Conservation (phyloP, 495 filamentous ascomycete species). For the Xylaria sp. region DNA sequence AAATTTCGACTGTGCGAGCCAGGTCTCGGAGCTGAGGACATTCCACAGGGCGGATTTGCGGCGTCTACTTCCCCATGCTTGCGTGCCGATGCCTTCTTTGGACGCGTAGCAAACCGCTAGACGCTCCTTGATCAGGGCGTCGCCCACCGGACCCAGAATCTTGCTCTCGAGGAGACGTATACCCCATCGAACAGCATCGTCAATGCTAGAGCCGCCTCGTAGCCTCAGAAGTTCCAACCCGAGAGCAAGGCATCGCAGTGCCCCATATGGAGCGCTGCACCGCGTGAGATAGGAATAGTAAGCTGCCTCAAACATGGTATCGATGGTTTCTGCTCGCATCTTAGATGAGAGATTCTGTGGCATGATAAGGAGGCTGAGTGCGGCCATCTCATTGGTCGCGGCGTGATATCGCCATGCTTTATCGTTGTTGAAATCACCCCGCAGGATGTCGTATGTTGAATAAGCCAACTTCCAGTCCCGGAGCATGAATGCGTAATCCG, state of each 20-base stretch:
- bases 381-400: constrained; percentile 90
- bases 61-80: constrained; percentile 70
- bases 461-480: constrained; percentile 94
- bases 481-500: constrained; percentile 95
- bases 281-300: constrained; percentile 91
- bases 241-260: constrained; percentile 76
- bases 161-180: constrained; percentile 78
- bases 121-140: constrained; percentile 82
- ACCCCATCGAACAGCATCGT: constrained; percentile 88
- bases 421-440: constrained; percentile 87
- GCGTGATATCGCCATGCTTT: constrained; percentile 97
- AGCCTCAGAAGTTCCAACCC: constrained; percentile 82
- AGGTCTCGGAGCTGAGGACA: constrained; percentile 80
- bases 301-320: constrained; percentile 84
- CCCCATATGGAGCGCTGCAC: constrained; percentile 74
- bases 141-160: constrained; percentile 73
- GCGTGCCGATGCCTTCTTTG: constrained; percentile 66
- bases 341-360: constrained; percentile 73
- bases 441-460: constrained; percentile 86
- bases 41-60: constrained; percentile 93
- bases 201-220: constrained; percentile 77
- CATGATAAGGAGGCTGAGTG: constrained; percentile 78
- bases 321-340: constrained; percentile 76
- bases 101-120: constrained; percentile 83
- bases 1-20: constrained; percentile 74